Base-by-base conservation (phyloP, 1,139 yeast species). In the Meyerozyma carpophila region DNA sequence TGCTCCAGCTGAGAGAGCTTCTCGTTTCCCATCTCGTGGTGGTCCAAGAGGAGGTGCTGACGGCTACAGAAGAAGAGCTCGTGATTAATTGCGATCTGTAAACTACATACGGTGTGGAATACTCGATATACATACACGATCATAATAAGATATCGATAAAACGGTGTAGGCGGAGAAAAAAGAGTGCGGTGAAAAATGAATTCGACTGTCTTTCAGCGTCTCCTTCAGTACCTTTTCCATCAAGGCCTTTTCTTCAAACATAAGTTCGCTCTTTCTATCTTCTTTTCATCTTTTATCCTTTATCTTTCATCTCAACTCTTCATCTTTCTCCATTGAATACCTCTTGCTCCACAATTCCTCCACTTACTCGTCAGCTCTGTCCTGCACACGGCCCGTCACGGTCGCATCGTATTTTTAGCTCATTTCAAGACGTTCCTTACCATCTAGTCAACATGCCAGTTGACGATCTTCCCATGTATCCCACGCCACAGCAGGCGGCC, bases 1-100 rank as follows among this genome's bases (percentile, higher is more conserved):
- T 70, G 84, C 89, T 68, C 83, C 87, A 70, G 89, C 84, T 79
- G 93, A 82, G 77, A 86, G 84, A 81, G 82, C 75, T 69, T 49
- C 64, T 56, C 67, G 73, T 63, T 75, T 75, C 56, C 82, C 75
- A 70, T 49, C 64, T 55, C 67, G 73, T 63, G 75, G 75, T 56
- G 53, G 55, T 45, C 58, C 57, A 66, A 75, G 79, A 72, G 62
- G 61, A 47, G 63, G 63, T 66, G 59, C 29, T 50, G 76, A 63
- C 51, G 59, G 61, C 56, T 66, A 61, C 71, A 69, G 75, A 69
- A 70, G 75, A 66, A 68, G 75, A 69, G 66, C 70, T 56, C 66
- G 74, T 63, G 77, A 73, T 62, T 72, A 71, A 62, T 20, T 20
- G 37, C 37, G 37, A 34, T 34, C 37, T 34, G 37, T 34, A 34